phyloP scores from a whole-genome alignment of 768 basidiomycete genomes.

The Hydnum rufescens region DNA sequence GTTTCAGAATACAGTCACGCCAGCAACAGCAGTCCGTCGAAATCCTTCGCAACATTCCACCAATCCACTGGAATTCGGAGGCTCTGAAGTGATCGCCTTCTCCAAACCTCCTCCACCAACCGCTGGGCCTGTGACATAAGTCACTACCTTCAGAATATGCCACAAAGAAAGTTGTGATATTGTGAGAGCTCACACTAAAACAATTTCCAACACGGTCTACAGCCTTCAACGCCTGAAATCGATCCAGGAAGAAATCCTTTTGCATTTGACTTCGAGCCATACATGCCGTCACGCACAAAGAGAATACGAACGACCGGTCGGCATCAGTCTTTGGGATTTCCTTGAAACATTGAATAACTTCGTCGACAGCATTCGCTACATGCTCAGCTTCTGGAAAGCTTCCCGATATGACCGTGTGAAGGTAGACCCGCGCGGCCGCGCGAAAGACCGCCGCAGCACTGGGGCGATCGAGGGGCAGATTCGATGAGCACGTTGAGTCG shows the following conservation, averaged over 20 bases:
- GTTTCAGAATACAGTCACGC: no score
- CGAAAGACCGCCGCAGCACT: constrained; percentile 31
- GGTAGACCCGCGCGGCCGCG: constrained; percentile 50
- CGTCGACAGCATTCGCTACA: constrained; percentile 37
- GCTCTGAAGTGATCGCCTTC: constrained; percentile 3
- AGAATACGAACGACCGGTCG: constrained; percentile 52
- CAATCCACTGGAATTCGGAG: background rate
- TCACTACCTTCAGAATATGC: constrained; percentile 6
- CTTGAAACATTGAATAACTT: constrained; percentile 32
- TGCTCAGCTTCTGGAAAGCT: constrained; percentile 63
- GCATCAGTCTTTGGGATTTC: constrained; percentile 24
- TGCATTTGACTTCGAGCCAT: constrained; percentile 35
- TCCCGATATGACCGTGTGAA: constrained; percentile 59
- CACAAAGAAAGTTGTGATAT: constrained; percentile 4
- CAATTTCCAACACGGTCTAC: constrained; percentile 7
- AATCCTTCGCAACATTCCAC: background rate
- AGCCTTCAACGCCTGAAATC: constrained; percentile 4
- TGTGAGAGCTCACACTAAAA: constrained; percentile 3
- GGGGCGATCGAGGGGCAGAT: background rate
- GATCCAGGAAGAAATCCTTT: constrained; percentile 5
- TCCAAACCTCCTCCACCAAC: constrained; percentile 10
- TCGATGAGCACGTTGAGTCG: constrained; percentile 17
- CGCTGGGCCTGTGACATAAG: no score
- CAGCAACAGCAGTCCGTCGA: background rate
- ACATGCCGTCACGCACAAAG: constrained; percentile 52